phyloP scores from a whole-genome alignment of 2,329 filamentous ascomycete species.

The Coniochaeta sp. region DNA sequence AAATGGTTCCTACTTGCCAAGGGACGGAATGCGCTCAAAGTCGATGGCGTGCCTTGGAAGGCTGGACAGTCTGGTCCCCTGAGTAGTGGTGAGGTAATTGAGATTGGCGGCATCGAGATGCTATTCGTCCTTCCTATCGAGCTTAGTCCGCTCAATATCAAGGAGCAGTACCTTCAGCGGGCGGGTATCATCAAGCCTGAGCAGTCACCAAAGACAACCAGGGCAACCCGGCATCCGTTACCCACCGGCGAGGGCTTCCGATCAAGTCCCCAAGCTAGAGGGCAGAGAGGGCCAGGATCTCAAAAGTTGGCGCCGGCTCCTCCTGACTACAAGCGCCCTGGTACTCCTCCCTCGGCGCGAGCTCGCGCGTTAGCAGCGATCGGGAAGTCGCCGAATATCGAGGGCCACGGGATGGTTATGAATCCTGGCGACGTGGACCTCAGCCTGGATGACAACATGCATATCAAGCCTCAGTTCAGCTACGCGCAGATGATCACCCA shows the following conservation, averaged over 20 bases:
- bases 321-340: slow-evolving; percentile 51
- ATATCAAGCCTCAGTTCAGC: slow-evolving; percentile 92
- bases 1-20: slow-evolving; percentile 82
- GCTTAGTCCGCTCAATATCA: slow-evolving; percentile 56
- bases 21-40: slow-evolving; percentile 82
- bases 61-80: slow-evolving; percentile 59
- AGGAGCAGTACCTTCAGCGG: slow-evolving; percentile 61
- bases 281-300: slow-evolving; percentile 14
- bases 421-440: slow-evolving; percentile 59
- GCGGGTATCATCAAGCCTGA: slow-evolving; percentile 42
- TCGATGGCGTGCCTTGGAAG: slow-evolving; percentile 68
- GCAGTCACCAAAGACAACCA: slow-evolving; percentile 9
- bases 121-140: slow-evolving; percentile 91
- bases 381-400: slow-evolving; percentile 30
- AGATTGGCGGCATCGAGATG: slow-evolving; percentile 93
- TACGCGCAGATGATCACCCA: slow-evolving; percentile 97
- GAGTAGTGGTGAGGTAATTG: slow-evolving; percentile 81
- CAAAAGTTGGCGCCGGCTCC: slow-evolving; percentile 52
- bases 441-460: slow-evolving; percentile 74
- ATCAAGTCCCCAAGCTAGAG: slow-evolving; percentile 10
- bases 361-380: slow-evolving; percentile 21
- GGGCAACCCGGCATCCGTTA: slow-evolving; percentile 15
- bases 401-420: slow-evolving; percentile 33
- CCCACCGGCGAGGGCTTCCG: slow-evolving; percentile 15
- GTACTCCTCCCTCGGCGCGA: slow-evolving; percentile 47